A percentile compares a stretch with the other conserved stretches of the same genome.
Evolutionary conservation across 305 asterid species (phyloP).

Genomic region (Plantago lanceolata): DNA sequence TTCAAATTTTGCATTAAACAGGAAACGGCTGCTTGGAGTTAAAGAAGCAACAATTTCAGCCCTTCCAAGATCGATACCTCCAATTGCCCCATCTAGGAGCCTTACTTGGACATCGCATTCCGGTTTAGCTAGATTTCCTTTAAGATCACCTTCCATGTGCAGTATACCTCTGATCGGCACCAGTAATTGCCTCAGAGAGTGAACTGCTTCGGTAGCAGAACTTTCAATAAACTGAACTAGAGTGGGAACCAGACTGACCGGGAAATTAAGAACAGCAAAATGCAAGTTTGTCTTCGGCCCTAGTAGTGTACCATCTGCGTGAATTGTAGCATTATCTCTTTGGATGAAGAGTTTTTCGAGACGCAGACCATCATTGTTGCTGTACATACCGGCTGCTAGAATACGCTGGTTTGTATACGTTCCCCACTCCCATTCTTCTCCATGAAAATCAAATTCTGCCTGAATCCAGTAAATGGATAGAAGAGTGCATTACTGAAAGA

Average conservation of each 20-base stretch:
- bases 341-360: slow-evolving; percentile 97
- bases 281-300: slow-evolving; percentile 95
- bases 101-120: slow-evolving; percentile 99
- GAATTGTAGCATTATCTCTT: slow-evolving; percentile 95
- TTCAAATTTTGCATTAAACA: slow-evolving; percentile 91
- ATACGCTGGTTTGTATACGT: slow-evolving; percentile 92
- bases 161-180: slow-evolving; percentile 91
- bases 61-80: slow-evolving; percentile 96
- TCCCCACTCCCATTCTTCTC: slow-evolving; percentile 99
- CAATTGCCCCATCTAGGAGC: slow-evolving; percentile 91
- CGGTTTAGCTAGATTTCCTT: slow-evolving; percentile 93
- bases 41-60: slow-evolving; percentile 98
- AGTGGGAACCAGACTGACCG: slow-evolving; percentile 92
- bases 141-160: slow-evolving; percentile 99
- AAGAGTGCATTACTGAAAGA: slow-evolving; percentile 4
- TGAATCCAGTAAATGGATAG: slow-evolving; percentile 27
- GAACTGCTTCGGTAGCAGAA: slow-evolving; percentile 89
- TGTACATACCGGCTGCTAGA: slow-evolving; percentile 93
- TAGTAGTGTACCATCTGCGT: slow-evolving; percentile 91
- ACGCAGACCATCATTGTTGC: slow-evolving; percentile 94
- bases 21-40: slow-evolving; percentile 83
- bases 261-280: slow-evolving; percentile 94
- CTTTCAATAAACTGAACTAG: slow-evolving; percentile 87
- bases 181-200: slow-evolving; percentile 81
- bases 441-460: slow-evolving; percentile 97